Conservation (phyloP, 2,329 filamentous ascomycete species). For the Aspergillaceae sp. region DNA sequence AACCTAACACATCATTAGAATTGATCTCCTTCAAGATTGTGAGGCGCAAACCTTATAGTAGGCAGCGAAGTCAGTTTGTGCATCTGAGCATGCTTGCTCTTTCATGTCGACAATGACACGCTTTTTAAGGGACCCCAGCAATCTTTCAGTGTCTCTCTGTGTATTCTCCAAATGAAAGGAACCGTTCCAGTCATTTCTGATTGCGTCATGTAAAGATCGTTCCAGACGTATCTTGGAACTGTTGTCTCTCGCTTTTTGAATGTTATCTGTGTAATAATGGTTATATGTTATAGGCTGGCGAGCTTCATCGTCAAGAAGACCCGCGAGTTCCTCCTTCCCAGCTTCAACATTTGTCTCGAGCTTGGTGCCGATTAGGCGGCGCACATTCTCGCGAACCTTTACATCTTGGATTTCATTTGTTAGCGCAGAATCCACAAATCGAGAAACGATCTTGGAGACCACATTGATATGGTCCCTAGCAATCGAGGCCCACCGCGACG, state of each 20-base stretch:
- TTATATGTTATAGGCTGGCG: constrained; percentile 25
- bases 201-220: constrained; percentile 3
- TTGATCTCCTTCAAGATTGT: too few species aligned
- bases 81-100: constrained; percentile 15
- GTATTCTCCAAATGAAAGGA: constrained; percentile 5
- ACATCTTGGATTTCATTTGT: constrained; percentile 6
- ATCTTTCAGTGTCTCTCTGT: neutral
- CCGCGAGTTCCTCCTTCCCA: constrained; percentile 4
- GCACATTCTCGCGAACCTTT: constrained; percentile 2
- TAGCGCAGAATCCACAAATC: constrained; percentile 6
- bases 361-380: neutral
- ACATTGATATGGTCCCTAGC: constrained; percentile 9
- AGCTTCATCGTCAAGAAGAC: constrained; percentile 11
- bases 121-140: constrained; percentile 6
- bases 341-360: too few species aligned
- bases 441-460: constrained; percentile 3
- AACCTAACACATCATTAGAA: constrained; percentile 8
- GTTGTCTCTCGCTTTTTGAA: constrained; percentile 16
- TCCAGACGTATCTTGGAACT: constrained; percentile 1
- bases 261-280: constrained; percentile 25
- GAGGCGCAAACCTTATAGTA: constrained; percentile 16
- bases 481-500: constrained; percentile 16
- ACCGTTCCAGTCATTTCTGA: constrained; percentile 6
- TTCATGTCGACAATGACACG: constrained; percentile 13
- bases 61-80: constrained; percentile 9